A percentile compares a stretch with the other conserved stretches of the same genome.
These are phyloP conservation scores for Leishmania martiniquensis DNA, from an alignment of 208 protist genomes.

Conservation along the genomic window DNA sequence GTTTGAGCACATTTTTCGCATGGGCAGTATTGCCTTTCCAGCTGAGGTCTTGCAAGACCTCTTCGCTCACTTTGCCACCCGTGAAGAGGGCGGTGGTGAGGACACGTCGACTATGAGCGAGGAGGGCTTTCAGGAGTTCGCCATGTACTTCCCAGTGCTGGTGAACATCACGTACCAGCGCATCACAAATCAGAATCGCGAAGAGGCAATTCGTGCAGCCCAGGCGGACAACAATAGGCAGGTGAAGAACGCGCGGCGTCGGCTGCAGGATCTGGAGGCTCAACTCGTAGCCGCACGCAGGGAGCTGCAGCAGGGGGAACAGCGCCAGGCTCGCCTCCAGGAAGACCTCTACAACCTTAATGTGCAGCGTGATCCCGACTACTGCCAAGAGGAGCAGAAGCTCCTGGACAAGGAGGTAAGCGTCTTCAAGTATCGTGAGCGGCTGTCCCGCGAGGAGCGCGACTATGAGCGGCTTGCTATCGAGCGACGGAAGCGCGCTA, in stretches of 20 bases:
- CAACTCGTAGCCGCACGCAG: slow-evolving; percentile 43
- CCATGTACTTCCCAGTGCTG: slow-evolving; percentile 62
- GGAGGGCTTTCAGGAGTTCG: slow-evolving; percentile 66
- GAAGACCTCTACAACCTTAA: slow-evolving; percentile 59
- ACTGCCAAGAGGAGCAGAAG: slow-evolving; percentile 64
- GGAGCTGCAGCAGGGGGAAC: slow-evolving; percentile 37
- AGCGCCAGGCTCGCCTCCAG: slow-evolving; percentile 43
- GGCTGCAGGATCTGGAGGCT: slow-evolving; percentile 55
- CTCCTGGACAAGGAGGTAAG: slow-evolving; percentile 84
- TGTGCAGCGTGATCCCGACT: slow-evolving; percentile 43
- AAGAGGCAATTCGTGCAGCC: slow-evolving; percentile 52
- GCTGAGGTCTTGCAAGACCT: slow-evolving; percentile 63
- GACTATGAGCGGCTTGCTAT: slow-evolving; percentile 77
- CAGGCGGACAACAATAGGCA: slow-evolving; percentile 40
- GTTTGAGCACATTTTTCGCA: slow-evolving; percentile 65
- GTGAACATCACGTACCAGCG: slow-evolving; percentile 74
- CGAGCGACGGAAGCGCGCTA: slow-evolving; percentile 50
- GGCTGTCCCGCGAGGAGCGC: slow-evolving; percentile 62
- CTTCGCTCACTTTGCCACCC: slow-evolving; percentile 49
- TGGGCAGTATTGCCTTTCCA: slow-evolving; percentile 58
- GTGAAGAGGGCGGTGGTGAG: neutral
- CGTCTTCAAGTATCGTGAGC: slow-evolving; percentile 76
- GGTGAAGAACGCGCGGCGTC: slow-evolving; percentile 37
- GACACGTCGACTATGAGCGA: slow-evolving; percentile 37
- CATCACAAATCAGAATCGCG: slow-evolving; percentile 58